Base-by-base conservation (phyloP, 768 basidiomycete species). In the Serendipita sp. region DNA sequence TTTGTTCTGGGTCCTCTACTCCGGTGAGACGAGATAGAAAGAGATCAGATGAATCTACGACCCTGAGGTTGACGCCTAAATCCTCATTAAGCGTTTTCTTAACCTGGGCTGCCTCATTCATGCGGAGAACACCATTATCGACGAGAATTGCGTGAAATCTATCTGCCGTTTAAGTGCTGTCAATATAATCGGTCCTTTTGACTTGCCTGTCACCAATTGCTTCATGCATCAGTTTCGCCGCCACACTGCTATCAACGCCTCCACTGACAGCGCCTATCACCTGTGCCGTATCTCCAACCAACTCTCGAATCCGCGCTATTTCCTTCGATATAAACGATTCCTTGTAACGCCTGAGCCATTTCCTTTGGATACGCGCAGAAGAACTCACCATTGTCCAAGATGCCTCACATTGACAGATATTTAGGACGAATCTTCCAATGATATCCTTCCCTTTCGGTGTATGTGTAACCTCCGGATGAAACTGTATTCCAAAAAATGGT, bases 91-190 rank as follows among this genome's bases (percentile, higher is more conserved):
- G 81, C 93, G 95, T 97, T 68, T 86, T 82, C 73, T 95, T 73
- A 16, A 99, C 96, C 72, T 96, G 92, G 61, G 80, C 70, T 9
- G 85, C 93, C 72, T 99, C 96, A 70, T 97, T 86, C 67, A 87
- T 74, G 61, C 96, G 88, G 11, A 99, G 79, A 30, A 98, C 95
- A 63, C 96, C 96, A 70, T 99, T 99, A 74, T 98, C 95, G 45
- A 98, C 96, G 93, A 98, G 94, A 75, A 98, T 96, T 9, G 94
- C 96, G 70, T 95, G 96, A 80, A 99, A 99, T 64, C 94, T 95
- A 68, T 17, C 5, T 4, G 42, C 50, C n/a, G 31, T 33, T 67
- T 20, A 62, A 28, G 22, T 53, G n/a, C 60, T 48, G 51, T 26
- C 45, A 30, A 45, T 61, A 22, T 31, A 64, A 41, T 9, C 41